phyloP scores from a whole-genome alignment of 1,139 yeast species.

The Magnusiomyces clavatus region DNA sequence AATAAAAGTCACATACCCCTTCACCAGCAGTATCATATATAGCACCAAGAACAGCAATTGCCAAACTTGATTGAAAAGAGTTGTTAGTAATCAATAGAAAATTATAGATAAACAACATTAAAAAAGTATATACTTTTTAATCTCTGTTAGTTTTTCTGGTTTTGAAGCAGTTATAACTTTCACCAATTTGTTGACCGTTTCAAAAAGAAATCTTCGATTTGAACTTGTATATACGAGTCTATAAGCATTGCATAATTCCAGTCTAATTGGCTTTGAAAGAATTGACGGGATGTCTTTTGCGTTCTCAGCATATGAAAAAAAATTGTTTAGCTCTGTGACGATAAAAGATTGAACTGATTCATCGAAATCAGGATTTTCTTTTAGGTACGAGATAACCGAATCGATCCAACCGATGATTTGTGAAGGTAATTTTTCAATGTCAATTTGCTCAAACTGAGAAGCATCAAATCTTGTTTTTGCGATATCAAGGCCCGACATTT shows the following conservation, averaged over 20 bases:
- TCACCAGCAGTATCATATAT: conserved; percentile 24
- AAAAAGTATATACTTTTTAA: conserved; percentile 23
- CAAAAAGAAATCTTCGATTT: conserved; percentile 24
- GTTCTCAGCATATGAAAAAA: conserved; percentile 19
- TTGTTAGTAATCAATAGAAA: conserved; percentile 3
- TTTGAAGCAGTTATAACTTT: conserved; percentile 24
- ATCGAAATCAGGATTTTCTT: conserved; percentile 11
- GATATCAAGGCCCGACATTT: conserved; percentile 4
- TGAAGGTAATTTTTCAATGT: conserved; percentile 22
- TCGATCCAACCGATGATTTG: conserved; percentile 20
- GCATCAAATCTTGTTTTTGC: conserved; percentile 16
- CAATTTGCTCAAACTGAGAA: conserved; percentile 17
- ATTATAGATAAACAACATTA: background rate
- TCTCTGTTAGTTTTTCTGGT: conserved; percentile 25
- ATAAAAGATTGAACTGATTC: conserved; percentile 21
- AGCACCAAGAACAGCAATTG: conserved; percentile 21
- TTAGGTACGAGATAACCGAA: conserved; percentile 15
- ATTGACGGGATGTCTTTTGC: conserved; percentile 19
- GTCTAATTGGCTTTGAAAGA: conserved; percentile 21
- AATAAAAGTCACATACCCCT: conserved; percentile 19
- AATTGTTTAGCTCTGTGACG: conserved; percentile 17
- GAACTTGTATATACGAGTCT: conserved; percentile 16
- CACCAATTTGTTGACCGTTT: conserved; percentile 26
- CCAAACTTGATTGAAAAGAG: conserved; percentile 15
- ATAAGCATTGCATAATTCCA: conserved; percentile 20